These are phyloP conservation scores for Jaminaea rosea DNA, from an alignment of 1,284 basidiomycete species.

Conservation along the genomic window DNA sequence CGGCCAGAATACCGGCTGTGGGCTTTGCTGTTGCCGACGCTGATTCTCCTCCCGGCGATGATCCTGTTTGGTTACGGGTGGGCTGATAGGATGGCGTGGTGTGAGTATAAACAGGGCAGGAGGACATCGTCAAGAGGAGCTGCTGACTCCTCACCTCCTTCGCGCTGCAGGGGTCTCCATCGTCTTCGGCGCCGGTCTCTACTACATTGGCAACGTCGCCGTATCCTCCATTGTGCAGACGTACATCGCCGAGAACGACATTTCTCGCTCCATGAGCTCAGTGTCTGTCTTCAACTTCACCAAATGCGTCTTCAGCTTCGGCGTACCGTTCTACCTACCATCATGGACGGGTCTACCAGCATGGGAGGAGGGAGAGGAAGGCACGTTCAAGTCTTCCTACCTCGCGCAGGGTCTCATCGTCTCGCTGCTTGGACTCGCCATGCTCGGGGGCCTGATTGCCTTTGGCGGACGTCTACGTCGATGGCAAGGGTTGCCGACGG, in stretches of 20 bases:
- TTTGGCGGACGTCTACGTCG: constrained; percentile 17
- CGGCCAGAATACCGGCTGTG: constrained; percentile 48
- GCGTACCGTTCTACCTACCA: constrained; percentile 44
- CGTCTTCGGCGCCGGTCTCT: constrained; percentile 45
- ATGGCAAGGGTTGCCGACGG: constrained; percentile 17
- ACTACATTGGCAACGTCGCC: constrained; percentile 27
- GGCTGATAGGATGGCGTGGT: constrained; percentile 40
- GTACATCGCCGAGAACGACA: constrained; percentile 47
- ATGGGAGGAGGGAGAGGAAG: not conserved
- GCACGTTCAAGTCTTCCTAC: constrained; percentile 25
- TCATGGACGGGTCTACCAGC: constrained; percentile 30
- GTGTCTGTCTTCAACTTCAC: constrained; percentile 48
- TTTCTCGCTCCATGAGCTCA: constrained; percentile 39
- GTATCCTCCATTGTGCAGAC: constrained; percentile 18
- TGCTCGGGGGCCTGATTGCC: constrained; percentile 22
- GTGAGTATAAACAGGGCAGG: too few species aligned
- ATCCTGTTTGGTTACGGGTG: constrained; percentile 42
- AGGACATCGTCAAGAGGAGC: too few species aligned
- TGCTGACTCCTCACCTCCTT: too few species aligned
- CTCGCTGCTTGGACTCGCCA: constrained; percentile 23
- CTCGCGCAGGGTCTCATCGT: constrained; percentile 40
- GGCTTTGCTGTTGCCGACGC: constrained; percentile 36
- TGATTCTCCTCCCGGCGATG: constrained; percentile 39
- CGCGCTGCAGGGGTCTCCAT: too few species aligned
- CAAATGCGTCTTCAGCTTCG: constrained; percentile 48